phyloP scores from a whole-genome alignment of 225 moss, liverwort and hornwort genomes.

The Asterella californica region DNA sequence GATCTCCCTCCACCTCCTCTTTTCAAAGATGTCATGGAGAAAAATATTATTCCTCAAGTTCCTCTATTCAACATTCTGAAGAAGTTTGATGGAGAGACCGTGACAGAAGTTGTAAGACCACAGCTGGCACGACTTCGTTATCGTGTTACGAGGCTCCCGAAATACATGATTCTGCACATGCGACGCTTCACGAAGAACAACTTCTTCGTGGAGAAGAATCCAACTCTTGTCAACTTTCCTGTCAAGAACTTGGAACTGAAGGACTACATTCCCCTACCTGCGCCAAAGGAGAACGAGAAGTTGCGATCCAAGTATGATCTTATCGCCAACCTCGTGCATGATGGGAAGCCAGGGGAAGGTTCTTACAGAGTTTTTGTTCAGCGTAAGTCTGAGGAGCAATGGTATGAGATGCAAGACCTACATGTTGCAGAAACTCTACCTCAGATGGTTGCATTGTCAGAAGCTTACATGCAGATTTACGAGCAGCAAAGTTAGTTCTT shows the following conservation, averaged over 20 bases:
- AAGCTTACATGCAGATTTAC: constrained; percentile 98
- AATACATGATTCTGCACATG: constrained; percentile 91
- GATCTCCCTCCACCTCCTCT: constrained; percentile 97
- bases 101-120: constrained; percentile 95
- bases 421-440: constrained; percentile 93
- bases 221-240: constrained; percentile 92
- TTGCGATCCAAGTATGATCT: constrained; percentile 88
- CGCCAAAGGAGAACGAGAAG: constrained; percentile 58
- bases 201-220: constrained; percentile 96
- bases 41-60: constrained; percentile 97
- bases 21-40: constrained; percentile 98
- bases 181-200: constrained; percentile 95
- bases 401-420: constrained; percentile 98
- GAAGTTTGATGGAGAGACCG: constrained; percentile 91
- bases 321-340: constrained; percentile 76
- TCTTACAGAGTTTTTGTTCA: constrained; percentile 67
- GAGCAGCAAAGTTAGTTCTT: constrained; percentile 58
- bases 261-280: constrained; percentile 87
- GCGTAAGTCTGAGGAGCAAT: constrained; percentile 63
- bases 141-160: constrained; percentile 78
- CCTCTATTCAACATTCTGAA: constrained; percentile 95
- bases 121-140: constrained; percentile 92
- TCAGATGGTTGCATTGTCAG: constrained; percentile 98
- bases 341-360: constrained; percentile 63
- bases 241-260: constrained; percentile 97